These are phyloP conservation scores for Setaria italica DNA, from an alignment of 202 grass and related monocot genomes.

Conservation along the genomic window DNA sequence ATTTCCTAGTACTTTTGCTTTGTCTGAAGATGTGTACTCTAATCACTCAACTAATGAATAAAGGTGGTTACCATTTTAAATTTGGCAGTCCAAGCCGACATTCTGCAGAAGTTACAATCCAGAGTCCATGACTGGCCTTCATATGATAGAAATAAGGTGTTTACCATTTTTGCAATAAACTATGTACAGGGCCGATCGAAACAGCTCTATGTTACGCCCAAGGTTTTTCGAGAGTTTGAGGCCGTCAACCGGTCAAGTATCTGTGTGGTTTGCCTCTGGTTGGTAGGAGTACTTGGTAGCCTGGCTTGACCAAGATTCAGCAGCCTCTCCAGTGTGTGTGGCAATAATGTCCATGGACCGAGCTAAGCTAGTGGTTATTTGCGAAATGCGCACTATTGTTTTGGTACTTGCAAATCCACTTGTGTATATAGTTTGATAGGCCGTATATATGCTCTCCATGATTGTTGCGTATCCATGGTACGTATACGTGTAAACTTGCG, in stretches of 20 bases:
- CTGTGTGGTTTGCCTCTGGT: conserved; percentile 1
- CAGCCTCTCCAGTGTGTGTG: background rate
- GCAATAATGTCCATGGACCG: background rate
- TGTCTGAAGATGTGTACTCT: background rate
- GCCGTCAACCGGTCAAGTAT: conserved; percentile 42
- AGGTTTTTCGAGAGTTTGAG: conserved; percentile 44
- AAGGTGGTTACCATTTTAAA: background rate
- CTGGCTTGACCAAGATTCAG: conserved; percentile 30
- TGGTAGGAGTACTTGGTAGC: background rate
- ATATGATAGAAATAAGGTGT: background rate
- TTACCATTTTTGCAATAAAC: conserved; percentile 19
- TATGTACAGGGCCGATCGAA: background rate
- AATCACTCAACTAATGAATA: conserved; percentile 12
- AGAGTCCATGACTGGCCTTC: too few relatives aligned
- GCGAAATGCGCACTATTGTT: background rate
- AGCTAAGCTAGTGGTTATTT: background rate
- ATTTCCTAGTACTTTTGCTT: conserved; percentile 36
- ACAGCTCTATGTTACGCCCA: conserved; percentile 29
- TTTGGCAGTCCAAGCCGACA: background rate
- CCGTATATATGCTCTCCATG: conserved; percentile 1
- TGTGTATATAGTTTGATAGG: background rate
- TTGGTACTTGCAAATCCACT: background rate
- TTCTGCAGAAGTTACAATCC: background rate
- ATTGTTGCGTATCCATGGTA: conserved; percentile 12
- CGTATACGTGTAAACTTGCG: background rate